A percentile compares a stretch with the other conserved stretches of the same genome.
Conservation (phyloP, 1,284 basidiomycete species). For the Sparassis latifolia region DNA sequence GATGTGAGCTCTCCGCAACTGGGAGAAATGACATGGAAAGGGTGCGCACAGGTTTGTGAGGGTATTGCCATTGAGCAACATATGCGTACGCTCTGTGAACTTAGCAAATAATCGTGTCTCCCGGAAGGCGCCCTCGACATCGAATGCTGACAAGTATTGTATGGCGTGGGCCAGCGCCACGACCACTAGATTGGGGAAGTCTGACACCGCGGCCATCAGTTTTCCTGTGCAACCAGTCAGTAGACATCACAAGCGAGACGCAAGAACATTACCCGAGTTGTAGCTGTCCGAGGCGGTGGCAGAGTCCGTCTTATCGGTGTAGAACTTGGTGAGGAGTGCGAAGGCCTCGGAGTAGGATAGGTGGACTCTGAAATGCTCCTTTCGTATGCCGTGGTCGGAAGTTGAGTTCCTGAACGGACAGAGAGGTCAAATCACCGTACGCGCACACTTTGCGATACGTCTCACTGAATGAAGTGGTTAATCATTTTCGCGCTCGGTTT, state of each 20-base stretch:
- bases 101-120: constrained; percentile 73
- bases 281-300: constrained; percentile 39
- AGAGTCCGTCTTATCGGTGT: constrained; percentile 44
- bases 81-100: constrained; percentile 77
- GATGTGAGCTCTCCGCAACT: constrained; percentile 4
- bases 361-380: constrained; percentile 56
- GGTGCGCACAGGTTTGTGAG: constrained; percentile 66
- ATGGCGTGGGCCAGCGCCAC: constrained; percentile 77
- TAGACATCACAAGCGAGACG: not conserved
- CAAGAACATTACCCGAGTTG: constrained; percentile 35
- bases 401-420: constrained; percentile 31
- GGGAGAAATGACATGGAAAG: not conserved
- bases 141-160: constrained; percentile 72
- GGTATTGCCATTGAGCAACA: constrained; percentile 89
- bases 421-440: not conserved
- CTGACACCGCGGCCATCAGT: constrained; percentile 59
- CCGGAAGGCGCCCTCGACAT: constrained; percentile 68
- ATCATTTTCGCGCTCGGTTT: constrained; percentile 77
- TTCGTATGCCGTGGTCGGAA: constrained; percentile 44
- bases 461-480: constrained; percentile 54
- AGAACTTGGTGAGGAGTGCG: constrained; percentile 66
- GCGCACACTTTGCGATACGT: not conserved
- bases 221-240: constrained; percentile 15
- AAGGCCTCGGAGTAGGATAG: constrained; percentile 73
- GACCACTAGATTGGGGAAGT: constrained; percentile 69